Conservation (phyloP, 768 basidiomycete genomes). For the Naganishia friedmannii region DNA sequence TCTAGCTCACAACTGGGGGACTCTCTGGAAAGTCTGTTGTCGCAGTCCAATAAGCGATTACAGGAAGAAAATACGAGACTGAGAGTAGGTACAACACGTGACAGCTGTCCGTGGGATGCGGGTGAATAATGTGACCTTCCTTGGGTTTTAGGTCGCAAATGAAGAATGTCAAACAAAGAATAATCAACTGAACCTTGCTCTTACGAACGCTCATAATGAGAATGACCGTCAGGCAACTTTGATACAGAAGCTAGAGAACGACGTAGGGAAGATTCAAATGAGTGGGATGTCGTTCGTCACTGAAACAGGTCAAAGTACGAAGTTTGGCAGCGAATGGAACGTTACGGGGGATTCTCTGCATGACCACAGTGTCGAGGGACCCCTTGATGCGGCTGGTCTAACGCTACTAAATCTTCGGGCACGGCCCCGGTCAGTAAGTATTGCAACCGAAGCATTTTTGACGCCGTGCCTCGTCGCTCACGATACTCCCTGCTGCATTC, state of each 20-base stretch:
- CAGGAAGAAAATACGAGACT: slow-evolving; percentile 89
- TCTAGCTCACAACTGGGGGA: slow-evolving; percentile 70
- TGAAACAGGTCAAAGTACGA: slow-evolving; percentile 6
- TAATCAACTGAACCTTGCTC: slow-evolving; percentile 1
- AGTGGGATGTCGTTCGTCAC: slow-evolving; percentile 4
- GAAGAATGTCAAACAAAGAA: slow-evolving; percentile 16
- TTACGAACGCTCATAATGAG: slow-evolving; percentile 58
- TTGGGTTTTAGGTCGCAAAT: slow-evolving; percentile 1
- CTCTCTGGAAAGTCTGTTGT: slow-evolving; percentile 84
- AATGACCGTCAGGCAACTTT: slow-evolving; percentile 72
- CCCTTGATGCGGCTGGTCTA: background rate
- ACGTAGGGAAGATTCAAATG: slow-evolving; percentile 59
- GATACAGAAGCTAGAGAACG: slow-evolving; percentile 88
- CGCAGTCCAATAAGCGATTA: slow-evolving; percentile 87
- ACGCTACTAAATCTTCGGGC: background rate
- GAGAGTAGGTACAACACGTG: slow-evolving; percentile 58
- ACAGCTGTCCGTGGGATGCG: slow-evolving; percentile 39
- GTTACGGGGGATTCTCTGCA: background rate
- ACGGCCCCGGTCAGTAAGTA: background rate
- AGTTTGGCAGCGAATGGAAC: background rate
- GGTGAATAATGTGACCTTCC: background rate
- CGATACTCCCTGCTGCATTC: background rate
- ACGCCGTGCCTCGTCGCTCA: background rate
- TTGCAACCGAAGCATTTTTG: background rate
- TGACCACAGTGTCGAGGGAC: background rate